Conservation (phyloP, 1,284 basidiomycete species). For the Rhodotorula sp. region DNA sequence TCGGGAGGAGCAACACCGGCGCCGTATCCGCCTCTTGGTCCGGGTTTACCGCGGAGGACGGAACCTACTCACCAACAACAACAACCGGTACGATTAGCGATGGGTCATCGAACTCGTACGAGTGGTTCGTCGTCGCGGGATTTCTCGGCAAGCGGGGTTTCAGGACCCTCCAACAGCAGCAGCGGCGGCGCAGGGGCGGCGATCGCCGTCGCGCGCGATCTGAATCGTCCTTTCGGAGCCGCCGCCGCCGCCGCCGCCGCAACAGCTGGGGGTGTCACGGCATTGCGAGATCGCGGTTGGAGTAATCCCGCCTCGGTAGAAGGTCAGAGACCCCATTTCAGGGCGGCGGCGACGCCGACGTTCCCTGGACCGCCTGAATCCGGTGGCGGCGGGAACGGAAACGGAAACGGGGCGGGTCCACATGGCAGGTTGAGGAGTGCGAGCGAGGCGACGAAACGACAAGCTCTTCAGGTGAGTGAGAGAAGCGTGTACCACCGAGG, state of each 20-base stretch:
- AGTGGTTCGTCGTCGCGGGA: background rate
- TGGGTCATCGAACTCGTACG: conserved; percentile 1
- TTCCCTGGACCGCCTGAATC: background rate
- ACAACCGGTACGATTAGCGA: background rate
- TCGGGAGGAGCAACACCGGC: background rate
- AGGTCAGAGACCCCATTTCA: background rate
- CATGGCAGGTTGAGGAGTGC: conserved; percentile 3
- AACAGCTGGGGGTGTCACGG: background rate
- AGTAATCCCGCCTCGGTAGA: conserved; percentile 6
- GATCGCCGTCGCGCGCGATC: background rate
- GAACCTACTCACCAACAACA: too few species aligned
- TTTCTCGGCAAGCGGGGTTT: background rate
- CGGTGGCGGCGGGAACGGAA: background rate
- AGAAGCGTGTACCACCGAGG: too few species aligned
- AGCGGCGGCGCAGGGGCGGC: background rate
- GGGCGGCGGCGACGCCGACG: background rate
- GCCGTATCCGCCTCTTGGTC: conserved; percentile 12
- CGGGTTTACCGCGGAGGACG: conserved; percentile 3
- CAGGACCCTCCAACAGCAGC: background rate
- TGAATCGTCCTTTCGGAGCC: conserved; percentile 13
- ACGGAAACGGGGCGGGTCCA: background rate
- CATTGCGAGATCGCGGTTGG: conserved; percentile 14
- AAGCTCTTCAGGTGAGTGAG: conserved; percentile 7
- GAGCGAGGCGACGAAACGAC: conserved; percentile 7
- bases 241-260: conserved; percentile 16